phyloP scores from a whole-genome alignment of 768 basidiomycete species.

The Omphalotus guepiniiformis region DNA sequence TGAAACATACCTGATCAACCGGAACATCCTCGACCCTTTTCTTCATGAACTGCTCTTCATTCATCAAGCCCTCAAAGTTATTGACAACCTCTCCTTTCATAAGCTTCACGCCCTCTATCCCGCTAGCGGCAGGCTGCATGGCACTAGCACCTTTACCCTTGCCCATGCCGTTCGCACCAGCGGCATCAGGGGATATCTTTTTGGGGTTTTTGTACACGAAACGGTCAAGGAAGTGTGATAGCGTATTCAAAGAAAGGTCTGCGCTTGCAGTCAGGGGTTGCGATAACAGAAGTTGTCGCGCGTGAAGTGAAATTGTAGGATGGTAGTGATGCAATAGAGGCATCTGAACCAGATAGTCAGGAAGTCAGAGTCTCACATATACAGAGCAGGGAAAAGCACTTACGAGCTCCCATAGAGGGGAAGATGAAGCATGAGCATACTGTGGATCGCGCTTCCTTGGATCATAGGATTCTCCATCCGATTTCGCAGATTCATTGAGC shows the following conservation, averaged over 20 bases:
- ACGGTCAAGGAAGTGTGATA: constrained; percentile 92
- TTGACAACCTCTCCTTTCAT: constrained; percentile 50
- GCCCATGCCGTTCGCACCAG: constrained; percentile 21
- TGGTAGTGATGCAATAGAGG: constrained; percentile 87
- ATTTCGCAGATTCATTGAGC: constrained; percentile 26
- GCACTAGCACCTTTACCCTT: constrained; percentile 75
- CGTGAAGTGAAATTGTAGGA: constrained; percentile 83
- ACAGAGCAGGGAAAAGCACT: constrained; percentile 8
- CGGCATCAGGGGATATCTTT: constrained; percentile 37
- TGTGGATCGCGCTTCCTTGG: constrained; percentile 87
- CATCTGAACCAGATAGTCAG: constrained; percentile 36
- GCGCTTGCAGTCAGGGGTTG: constrained; percentile 76
- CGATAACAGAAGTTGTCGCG: constrained; percentile 70
- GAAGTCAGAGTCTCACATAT: neutral
- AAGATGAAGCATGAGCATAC: constrained; percentile 73
- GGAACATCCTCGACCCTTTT: constrained; percentile 69
- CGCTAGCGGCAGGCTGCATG: constrained; percentile 90
- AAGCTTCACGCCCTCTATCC: constrained; percentile 67
- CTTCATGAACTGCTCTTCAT: constrained; percentile 73
- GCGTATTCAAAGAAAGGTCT: constrained; percentile 89
- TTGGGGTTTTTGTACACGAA: constrained; percentile 98
- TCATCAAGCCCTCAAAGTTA: constrained; percentile 47
- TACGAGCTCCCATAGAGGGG: constrained; percentile 90
- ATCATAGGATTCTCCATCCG: constrained; percentile 56
- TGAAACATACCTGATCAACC: constrained; percentile 69